These are phyloP conservation scores for Phytophthora capsici DNA, from an alignment of 352 stramenopile species.

Conservation along the genomic window DNA sequence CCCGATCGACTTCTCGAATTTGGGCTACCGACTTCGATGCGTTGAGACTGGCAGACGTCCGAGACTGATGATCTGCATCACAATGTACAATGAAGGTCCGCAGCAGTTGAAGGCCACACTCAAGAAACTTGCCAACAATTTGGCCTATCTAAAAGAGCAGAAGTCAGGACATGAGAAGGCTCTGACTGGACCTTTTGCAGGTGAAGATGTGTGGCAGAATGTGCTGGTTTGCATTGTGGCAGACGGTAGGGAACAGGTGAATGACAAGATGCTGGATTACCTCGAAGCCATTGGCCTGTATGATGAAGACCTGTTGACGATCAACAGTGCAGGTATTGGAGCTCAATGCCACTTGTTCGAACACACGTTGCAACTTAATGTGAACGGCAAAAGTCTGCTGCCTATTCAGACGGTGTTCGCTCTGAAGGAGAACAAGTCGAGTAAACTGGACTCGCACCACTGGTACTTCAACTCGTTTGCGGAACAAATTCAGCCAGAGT, in stretches of 20 bases:
- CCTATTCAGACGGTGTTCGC: conserved; percentile 83
- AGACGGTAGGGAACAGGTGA: conserved; percentile 76
- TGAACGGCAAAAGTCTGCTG: conserved; percentile 73
- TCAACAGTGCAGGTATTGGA: conserved; percentile 84
- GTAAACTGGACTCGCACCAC: conserved; percentile 86
- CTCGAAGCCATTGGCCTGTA: conserved; percentile 76
- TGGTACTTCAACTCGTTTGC: conserved; percentile 88
- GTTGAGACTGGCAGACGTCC: conserved; percentile 77
- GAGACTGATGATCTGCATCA: conserved; percentile 87
- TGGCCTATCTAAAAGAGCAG: conserved; percentile 71
- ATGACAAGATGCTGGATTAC: conserved; percentile 86
- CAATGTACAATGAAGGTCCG: conserved; percentile 85
- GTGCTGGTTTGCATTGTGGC: conserved; percentile 83
- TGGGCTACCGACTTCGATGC: conserved; percentile 78
- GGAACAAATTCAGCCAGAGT: conserved; percentile 86
- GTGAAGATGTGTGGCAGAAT: conserved; percentile 83
- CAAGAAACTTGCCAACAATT: conserved; percentile 85
- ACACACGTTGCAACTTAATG: conserved; percentile 78
- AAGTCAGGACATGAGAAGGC: conserved; percentile 38
- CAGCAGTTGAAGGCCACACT: conserved; percentile 75
- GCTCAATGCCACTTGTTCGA: conserved; percentile 88
- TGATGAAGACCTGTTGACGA: conserved; percentile 86
- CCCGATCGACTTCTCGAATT: conserved; percentile 78
- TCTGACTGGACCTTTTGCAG: conserved; percentile 52
- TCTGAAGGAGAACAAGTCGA: conserved; percentile 83